Base-by-base conservation (phyloP, 2,329 filamentous ascomycete species). In the Thielaviopsis populi region DNA sequence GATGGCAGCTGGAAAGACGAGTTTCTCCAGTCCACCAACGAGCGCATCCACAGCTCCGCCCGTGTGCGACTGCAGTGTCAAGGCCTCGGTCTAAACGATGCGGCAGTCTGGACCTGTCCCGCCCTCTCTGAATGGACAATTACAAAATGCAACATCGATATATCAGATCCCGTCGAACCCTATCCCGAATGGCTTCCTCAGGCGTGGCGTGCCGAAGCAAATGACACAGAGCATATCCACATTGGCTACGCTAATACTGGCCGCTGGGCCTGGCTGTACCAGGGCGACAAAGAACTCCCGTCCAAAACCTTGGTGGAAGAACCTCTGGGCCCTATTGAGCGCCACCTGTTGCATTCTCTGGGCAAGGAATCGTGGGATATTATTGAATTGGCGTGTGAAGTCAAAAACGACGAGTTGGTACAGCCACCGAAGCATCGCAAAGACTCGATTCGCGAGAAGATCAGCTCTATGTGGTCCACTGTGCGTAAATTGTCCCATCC, bases 251-350 rank as follows among this genome's bases (percentile, higher is more conserved):
- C 68, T 5, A 68, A 70, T 2, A 69, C 70, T 2, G 70, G 68
- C 41, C 73, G 77, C 43, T 83, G 80, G 80, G 71, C 79, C 1
- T 83, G 80, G 80, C 76, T 80, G 69, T 83, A 80, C 58, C 69
- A 71, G 17, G 80, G 80, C 0, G 70, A 73, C 0, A 74, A 79
- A 62, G 68, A 69, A 22, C 77, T 78, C 1, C 68, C 68, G 10
- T 69, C 74, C 67, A 71, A 72, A 27, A 72, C 75, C 33, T 73
- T 84, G 74, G 72, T 79, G 3, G 81, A 83, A 68, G 80, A 82
- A 69, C 76, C 73, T 3, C 68, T 83, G 3, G 80, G 80, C 0
- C 79, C 78, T 1, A 82, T 78, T 69, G 80, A 83, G 70, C 70
- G 75, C 58, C 76, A 78, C 66, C 66, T 82, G 17, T 69, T 83